Evolutionary conservation across 768 basidiomycete species (phyloP).

Genomic region (Butyriboletus loyo): DNA sequence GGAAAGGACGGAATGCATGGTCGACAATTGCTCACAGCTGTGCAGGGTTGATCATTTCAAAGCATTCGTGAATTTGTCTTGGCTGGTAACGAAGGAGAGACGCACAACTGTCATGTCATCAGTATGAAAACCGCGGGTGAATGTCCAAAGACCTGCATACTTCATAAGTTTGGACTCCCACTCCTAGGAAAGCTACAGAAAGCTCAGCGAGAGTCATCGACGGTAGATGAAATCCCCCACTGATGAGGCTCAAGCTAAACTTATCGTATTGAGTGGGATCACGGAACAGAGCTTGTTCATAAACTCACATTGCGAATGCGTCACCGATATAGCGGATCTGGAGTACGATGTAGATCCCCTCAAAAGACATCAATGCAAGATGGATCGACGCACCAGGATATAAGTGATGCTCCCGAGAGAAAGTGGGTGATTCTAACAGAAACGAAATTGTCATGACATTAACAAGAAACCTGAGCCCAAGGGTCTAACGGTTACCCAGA

Average conservation of each 20-base stretch:
- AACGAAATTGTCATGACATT: neutral
- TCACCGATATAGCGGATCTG: slow-evolving; percentile 25
- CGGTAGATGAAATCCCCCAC: neutral
- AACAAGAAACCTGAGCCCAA: neutral
- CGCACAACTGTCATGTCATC: slow-evolving; percentile 6
- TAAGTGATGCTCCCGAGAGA: slow-evolving; percentile 18
- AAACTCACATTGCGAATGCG: slow-evolving; percentile 15
- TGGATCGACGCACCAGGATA: slow-evolving; percentile 12
- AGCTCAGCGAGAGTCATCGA: neutral
- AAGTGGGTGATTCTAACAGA: slow-evolving; percentile 1
- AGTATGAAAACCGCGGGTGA: neutral
- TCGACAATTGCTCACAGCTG: slow-evolving; percentile 13
- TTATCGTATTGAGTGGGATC: neutral
- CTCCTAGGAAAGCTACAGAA: slow-evolving; percentile 12
- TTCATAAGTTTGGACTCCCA: neutral
- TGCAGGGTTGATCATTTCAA: neutral
- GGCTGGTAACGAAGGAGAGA: neutral
- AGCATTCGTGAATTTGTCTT: neutral
- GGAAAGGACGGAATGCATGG: neutral
- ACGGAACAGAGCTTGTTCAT: neutral
- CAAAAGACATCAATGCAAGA: neutral
- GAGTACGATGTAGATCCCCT: neutral
- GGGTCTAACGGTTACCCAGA: slow-evolving; percentile 20
- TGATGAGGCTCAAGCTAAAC: slow-evolving; percentile 13
- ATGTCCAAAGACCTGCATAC: slow-evolving; percentile 2